Base-by-base conservation (phyloP, 352 stramenopile genomes). In the Globisporangium abappressorium region DNA sequence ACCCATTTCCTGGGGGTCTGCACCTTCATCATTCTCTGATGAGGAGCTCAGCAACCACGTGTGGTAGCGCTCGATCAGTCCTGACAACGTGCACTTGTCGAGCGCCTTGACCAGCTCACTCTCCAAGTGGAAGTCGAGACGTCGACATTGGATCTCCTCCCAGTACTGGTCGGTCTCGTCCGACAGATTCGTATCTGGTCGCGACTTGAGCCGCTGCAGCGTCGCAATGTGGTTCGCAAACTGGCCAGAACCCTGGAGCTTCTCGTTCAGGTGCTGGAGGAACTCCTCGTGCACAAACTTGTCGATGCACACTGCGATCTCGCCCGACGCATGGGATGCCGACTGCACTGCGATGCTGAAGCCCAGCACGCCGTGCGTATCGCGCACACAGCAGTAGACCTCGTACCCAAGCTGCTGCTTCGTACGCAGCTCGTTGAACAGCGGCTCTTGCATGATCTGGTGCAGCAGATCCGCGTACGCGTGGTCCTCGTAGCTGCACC, bases 331-430 rank as follows among this genome's bases (percentile, higher is more conserved):
- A 28, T 90, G 77, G 8, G 78, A 92, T 7, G 86, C 80, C 20
- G 87, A 94, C 63, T 93, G 80, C 30, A 95, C 82, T 5, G 71
- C 78, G 38, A 94, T 71, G 63, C 82, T 87, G 47, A 88, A 86
- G 0, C 87, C 87, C 9, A 95, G 72, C 14, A 96, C 82, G 9
- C 79, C 83, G 47, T 94, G 81, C 0, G 87, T 94, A 58, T 91
- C 85, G 18, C 85, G 81, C 58, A 92, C 73, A 26, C 75, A 86
- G 69, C 90, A 96, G 20, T 64, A 84, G 14, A 96, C 86, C 36
- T 90, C 81, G 66, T 97, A 96, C 8, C 87, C 88, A 26, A 97
- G 76, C 75, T 96, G 84, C 47, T 96, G 80, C 41, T 76, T 79
- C 6, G 89, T 97, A 55, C 89, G 85, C 30, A 97, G 76, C 34